These are phyloP conservation scores for Lyophyllum semitale DNA, from an alignment of 768 basidiomycete species.

Conservation along the genomic window DNA sequence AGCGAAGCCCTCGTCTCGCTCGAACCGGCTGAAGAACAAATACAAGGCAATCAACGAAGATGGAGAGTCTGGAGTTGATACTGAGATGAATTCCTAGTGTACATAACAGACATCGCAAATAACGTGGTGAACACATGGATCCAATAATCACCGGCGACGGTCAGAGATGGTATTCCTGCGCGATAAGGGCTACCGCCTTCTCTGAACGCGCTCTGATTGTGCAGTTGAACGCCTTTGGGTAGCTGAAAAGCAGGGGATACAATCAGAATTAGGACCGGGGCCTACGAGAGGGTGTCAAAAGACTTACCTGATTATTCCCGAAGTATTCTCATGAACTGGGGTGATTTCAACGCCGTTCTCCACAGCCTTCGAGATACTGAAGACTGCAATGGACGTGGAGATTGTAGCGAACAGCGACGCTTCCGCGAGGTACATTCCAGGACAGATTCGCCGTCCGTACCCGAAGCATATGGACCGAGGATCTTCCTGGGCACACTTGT, in stretches of 20 bases:
- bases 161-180: constrained; percentile 13
- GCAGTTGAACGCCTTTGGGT: constrained; percentile 36
- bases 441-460: no score
- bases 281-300: not conserved
- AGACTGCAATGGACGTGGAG: constrained; percentile 46
- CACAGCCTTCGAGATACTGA: constrained; percentile 46
- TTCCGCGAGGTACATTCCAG: constrained; percentile 54
- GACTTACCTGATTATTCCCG: constrained; percentile 47
- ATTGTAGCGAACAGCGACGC: constrained; percentile 47
- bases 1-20: no score
- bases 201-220: constrained; percentile 32
- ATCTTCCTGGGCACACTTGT: no score
- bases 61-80: no score
- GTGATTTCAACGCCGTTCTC: constrained; percentile 47
- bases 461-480: no score
- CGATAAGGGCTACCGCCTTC: constrained; percentile 29
- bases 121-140: no score
- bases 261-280: no score
- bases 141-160: not conserved
- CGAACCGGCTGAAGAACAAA: no score
- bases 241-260: constrained; percentile 20
- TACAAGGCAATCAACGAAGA: no score
- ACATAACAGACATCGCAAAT: no score
- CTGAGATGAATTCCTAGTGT: no score
- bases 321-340: constrained; percentile 45